Evolutionary conservation across 1,284 basidiomycete genomes (phyloP).

Genomic region (Pascua sp.): DNA sequence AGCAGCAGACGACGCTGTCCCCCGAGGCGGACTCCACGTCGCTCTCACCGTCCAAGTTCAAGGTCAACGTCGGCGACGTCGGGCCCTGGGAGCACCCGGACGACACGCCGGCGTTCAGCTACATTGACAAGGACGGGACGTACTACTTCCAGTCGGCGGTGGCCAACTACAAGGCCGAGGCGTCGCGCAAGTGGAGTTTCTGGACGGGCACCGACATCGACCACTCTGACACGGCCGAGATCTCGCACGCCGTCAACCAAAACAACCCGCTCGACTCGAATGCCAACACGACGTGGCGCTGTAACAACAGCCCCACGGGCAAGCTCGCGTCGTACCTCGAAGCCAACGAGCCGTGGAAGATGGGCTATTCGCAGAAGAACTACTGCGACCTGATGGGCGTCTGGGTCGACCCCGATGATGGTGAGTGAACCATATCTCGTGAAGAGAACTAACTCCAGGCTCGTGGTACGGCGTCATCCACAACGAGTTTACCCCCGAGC

Average conservation of each 20-base stretch:
- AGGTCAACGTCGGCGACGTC: slow-evolving; percentile 3
- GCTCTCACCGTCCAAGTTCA: too few relatives aligned
- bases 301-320: slow-evolving; percentile 10
- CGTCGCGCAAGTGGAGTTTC: slow-evolving; percentile 2
- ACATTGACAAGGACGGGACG: slow-evolving; percentile 8
- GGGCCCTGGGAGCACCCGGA: background rate
- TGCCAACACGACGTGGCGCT: slow-evolving; percentile 9
- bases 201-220: slow-evolving; percentile 5
- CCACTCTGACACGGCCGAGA: background rate
- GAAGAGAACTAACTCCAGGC: too few relatives aligned
- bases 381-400: slow-evolving; percentile 11
- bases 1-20: too few relatives aligned
- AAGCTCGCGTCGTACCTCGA: too few relatives aligned
- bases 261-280: slow-evolving; percentile 5
- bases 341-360: background rate
- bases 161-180: background rate
- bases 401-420: slow-evolving; percentile 10
- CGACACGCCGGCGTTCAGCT: slow-evolving; percentile 8
- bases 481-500: slow-evolving; percentile 8
- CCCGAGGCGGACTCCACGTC: too few relatives aligned
- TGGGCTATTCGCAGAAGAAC: slow-evolving; percentile 5
- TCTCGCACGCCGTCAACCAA: background rate
- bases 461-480: slow-evolving; percentile 7
- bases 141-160: slow-evolving; percentile 7
- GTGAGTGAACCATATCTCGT: too few relatives aligned